phyloP scores from a whole-genome alignment of 768 basidiomycete species.

The Exidia glandulosa region DNA sequence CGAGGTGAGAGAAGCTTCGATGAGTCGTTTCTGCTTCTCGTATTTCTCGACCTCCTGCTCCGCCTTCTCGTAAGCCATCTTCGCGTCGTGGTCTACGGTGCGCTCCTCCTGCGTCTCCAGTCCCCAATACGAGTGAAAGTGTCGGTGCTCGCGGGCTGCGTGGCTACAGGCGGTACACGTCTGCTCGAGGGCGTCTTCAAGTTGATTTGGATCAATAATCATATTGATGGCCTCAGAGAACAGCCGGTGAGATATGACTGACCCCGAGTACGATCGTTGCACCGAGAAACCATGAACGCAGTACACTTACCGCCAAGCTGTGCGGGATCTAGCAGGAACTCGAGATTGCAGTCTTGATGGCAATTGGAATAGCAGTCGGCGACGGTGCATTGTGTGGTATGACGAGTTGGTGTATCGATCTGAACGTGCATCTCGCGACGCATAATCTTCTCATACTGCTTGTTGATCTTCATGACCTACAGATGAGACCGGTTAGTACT shows the following conservation, averaged over 20 bases:
- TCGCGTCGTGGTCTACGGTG: constrained; percentile 7
- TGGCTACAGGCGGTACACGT: constrained; percentile 10
- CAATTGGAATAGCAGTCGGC: not conserved
- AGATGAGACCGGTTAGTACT: not conserved
- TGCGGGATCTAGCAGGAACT: not conserved
- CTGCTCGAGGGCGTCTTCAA: not conserved
- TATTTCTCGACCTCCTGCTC: not conserved
- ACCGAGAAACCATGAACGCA: too few species aligned
- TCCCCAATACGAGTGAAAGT: constrained; percentile 10
- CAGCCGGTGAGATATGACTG: not conserved
- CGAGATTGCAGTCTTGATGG: not conserved
- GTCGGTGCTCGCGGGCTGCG: constrained; percentile 7
- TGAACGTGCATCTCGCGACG: not conserved
- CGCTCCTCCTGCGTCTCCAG: constrained; percentile 3
- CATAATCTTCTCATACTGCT: not conserved
- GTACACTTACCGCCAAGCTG: not conserved
- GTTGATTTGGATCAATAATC: too few species aligned
- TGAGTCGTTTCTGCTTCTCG: not conserved
- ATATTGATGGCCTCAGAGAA: not conserved
- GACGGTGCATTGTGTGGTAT: not conserved
- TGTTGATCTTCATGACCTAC: not conserved
- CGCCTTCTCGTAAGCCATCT: constrained; percentile 8
- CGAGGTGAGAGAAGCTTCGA: not conserved
- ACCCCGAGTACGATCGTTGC: too few species aligned
- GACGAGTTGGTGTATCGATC: not conserved